phyloP scores from a whole-genome alignment of 2,329 filamentous ascomycete genomes.

The Cladosporium cucumerinum region DNA sequence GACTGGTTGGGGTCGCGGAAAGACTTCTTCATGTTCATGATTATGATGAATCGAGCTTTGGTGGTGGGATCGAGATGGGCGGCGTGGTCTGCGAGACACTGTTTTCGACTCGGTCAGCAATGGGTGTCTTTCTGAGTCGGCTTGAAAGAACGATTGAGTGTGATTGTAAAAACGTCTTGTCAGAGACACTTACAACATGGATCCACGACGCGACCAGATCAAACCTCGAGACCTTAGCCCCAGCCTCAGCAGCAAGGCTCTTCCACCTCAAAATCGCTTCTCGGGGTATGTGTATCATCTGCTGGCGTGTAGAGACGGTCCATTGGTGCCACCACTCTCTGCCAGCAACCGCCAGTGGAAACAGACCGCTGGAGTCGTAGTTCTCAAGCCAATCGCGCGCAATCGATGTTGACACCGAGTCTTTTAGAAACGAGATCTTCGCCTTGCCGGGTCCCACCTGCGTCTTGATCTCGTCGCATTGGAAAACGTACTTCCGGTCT shows the following conservation, averaged over 20 bases:
- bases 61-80: neutral
- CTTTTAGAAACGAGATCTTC: neutral
- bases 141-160: neutral
- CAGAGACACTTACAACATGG: neutral
- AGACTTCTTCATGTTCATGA: neutral
- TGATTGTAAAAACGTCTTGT: too few relatives aligned
- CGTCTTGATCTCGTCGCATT: neutral
- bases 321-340: neutral
- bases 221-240: neutral
- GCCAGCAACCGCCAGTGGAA: neutral
- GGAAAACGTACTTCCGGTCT: neutral
- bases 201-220: neutral
- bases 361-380: neutral
- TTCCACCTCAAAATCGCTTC: neutral
- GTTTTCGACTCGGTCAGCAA: neutral
- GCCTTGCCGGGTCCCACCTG: neutral
- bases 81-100: neutral
- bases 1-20: neutral
- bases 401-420: neutral
- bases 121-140: neutral
- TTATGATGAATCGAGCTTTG: neutral
- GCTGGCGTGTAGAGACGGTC: neutral
- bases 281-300: neutral
- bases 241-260: neutral
- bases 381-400: neutral